Evolutionary conservation across 2,329 filamentous ascomycete genomes (phyloP), one percentile per base, ranked within the genome.

Genomic region (Penicillium sp.): DNA sequence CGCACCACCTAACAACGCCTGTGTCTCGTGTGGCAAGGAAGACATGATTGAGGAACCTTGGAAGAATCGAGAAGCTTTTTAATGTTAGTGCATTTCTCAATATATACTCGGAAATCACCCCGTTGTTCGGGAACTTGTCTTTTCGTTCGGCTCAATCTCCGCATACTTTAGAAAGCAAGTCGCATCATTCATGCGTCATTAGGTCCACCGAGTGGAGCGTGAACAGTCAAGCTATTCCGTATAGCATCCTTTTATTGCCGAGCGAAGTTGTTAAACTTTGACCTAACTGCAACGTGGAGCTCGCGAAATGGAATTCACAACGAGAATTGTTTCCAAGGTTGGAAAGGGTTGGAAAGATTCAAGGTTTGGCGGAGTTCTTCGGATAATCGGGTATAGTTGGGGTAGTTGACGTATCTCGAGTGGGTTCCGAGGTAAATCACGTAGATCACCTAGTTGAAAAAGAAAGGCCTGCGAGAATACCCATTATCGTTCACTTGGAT

Each of bases 1-100:
- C n/a, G 28, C 22, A 22, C 40, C 36, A 10, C 51, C 51, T 14
- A 58, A 34, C 10, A 59, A 32, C 22, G 55, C 34, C 3, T 54
- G 48, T 1, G 43, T 45, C 43, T 59, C 56, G 10, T 20, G 18
- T 1, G 50, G 13, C 48, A 56, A 18, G 5, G 29, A 31, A 14
- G 35, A 6, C 35, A 37, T 37, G 6, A n/a, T 24, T 27, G 18
- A 20, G 18, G 18, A 20, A 20, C 18, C 18, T 11, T 3, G 14
- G 14, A 34, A 5, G 31, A 20, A 34, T 2, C 6, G 10, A 5
- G 24, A 26, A 26, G 9, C 29, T 34, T 16, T 16, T 11, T 6
- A 4, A 18, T 8, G 7, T 4, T 8, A 34, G 16, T 2, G 5
- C n/a, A n/a, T n/a, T n/a, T 18, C 14, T 18, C 16, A 18, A 34